Percentiles rank a stretch among this genome's conserved stretches.
Conservation (phyloP, 116 monocot genomes). For the Phalaenopsis hybrid region DNA sequence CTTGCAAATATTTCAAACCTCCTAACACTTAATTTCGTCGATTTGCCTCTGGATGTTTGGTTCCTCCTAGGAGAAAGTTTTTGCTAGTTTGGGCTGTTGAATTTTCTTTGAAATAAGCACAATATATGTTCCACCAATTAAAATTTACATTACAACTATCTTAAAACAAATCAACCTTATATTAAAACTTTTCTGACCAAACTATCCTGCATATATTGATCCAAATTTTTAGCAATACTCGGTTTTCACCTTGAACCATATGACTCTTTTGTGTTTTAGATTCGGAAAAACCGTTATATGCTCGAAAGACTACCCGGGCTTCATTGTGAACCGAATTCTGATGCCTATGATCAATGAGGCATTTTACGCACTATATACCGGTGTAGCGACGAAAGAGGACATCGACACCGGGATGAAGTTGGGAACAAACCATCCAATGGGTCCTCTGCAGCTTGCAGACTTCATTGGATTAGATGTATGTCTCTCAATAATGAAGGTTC, state of each 20-base stretch:
- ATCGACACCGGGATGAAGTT: constrained; percentile 90
- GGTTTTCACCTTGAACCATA: not conserved
- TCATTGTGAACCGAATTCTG: constrained; percentile 90
- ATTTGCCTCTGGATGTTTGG: not conserved
- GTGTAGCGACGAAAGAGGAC: constrained; percentile 88
- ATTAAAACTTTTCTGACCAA: too few relatives aligned
- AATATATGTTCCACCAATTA: too few relatives aligned
- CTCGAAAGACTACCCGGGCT: constrained; percentile 85
- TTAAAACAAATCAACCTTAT: too few relatives aligned
- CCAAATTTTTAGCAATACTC: not conserved
- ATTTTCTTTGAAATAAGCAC: too few relatives aligned
- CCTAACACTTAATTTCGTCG: not conserved
- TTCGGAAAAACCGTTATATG: constrained; percentile 82
- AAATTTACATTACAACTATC: too few relatives aligned
- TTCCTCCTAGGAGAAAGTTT: not conserved
- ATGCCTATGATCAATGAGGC: constrained; percentile 99
- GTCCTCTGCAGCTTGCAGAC: constrained; percentile 83
- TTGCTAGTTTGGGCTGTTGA: too few relatives aligned
- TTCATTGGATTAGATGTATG: constrained; percentile 90
- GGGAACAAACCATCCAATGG: constrained; percentile 95
- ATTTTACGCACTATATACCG: constrained; percentile 67
- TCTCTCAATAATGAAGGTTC: constrained; percentile 78
- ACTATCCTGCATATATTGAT: too few relatives aligned
- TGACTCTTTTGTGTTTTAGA: constrained; percentile 25
- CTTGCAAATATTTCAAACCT: not conserved